Evolutionary conservation across 345 rosid species (phyloP), one percentile per base, ranked within the genome.

Genomic region (Hibiscus mutabilis): DNA sequence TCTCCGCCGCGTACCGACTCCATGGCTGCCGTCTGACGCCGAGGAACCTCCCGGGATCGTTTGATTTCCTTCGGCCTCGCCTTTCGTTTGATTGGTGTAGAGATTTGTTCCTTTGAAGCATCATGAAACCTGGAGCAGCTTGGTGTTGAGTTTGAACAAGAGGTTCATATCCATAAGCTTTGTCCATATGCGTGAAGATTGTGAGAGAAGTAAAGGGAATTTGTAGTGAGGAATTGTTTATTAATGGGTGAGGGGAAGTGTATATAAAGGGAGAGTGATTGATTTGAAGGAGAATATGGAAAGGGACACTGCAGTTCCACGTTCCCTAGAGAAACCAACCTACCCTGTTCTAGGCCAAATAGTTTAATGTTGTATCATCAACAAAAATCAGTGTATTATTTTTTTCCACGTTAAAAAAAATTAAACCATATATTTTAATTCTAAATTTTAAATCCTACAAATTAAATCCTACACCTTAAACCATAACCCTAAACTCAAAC

Each of bases 1-100:
- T 91, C 74, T 95, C 99, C 1, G 98, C 98, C 0, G 98, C 98
- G 60, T 94, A 94, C 70, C 98, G 79, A 2, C 98, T 97, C 98
- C 98, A 94, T 6, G 98, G 98, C 52, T 97, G 82, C 57, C 98
- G 73, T 60, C 98, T 83, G 0, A 94, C 98, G 5, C 98, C 98
- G 0, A 94, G 88, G 79, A 88, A 94, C 84, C 89, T 82, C 25
- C 97, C 97, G 3, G 97, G 96, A 62, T 94, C 98, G 0, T 89
- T 83, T 53, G 87, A 90, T 80, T 91, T 91, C 78, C 91, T 84
- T 61, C 97, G 73, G 46, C 97, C 93, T 79, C 97, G 82, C 44
- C 92, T 80, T 76, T 91, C 98, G 4, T 87, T 82, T 8, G 85
- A 56, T 55, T 71, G 85, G 3, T 87, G 40, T 2, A 87, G 79